Base-by-base conservation (phyloP, 2,329 filamentous ascomycete species). In the Cladosporium velox region DNA sequence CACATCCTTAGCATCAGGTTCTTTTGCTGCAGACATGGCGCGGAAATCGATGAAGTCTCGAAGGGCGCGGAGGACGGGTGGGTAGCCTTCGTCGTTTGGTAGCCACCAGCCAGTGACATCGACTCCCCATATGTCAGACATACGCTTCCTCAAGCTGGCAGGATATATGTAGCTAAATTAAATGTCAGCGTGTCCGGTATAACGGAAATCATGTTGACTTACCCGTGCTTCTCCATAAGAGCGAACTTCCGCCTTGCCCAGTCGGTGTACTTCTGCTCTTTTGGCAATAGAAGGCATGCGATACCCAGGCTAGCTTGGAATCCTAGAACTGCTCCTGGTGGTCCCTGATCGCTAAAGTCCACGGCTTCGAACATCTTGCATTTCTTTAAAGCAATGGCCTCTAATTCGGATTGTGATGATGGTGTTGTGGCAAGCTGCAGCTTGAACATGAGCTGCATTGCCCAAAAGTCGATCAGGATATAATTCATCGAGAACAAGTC, bases 21-120 rank as follows among this genome's bases (percentile, higher is more conserved):
- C 32, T 67, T 68, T 10, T 71, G 74, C 47, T 69, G 68, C 7
- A 41, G 64, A 35, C 32, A 68, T 68, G n/a, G 74, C 73, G 59
- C 76, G 70, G 62, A 75, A 77, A 32, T 77, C 70, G 32, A 93
- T 91, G 78, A 97, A 93, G 51, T 87, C 86, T 24, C 93, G 90
- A 68, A 97, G 88, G 64, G 86, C 90, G 61, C 88, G 89, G 64
- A 97, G 84, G 51, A 96, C 86, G 0, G 87, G 86, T 12, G 87
- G 89, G 72, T 91, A 91, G 1, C 87, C 88, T 79, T 94, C 90
- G 68, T 92, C 87, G 76, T 95, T 86, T 2, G 93, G 91, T 2
- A 97, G 85, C 95, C 95, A 99, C 92, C 93, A 97, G 66, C 89
- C 84, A 54, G 87, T 86, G 63, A 93, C 87, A 24, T 89, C 87